Percentiles rank a stretch among this genome's conserved stretches.
phyloP scores from a whole-genome alignment of 176 grass and related monocot species.

The Olyra latifolia region DNA sequence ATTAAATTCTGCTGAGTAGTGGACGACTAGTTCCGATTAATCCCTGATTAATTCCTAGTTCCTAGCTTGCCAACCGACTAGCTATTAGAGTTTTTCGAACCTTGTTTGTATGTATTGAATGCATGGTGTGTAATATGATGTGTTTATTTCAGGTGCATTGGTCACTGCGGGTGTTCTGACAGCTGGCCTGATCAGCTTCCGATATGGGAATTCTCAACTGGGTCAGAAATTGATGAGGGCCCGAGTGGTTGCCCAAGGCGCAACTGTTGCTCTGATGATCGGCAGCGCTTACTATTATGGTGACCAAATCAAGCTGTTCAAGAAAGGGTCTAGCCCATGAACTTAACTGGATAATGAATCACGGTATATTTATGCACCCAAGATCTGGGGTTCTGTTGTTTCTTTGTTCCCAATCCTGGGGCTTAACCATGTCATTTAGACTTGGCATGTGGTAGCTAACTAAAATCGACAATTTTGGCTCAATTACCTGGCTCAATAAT shows the following conservation, averaged over 20 bases:
- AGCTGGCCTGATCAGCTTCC: conserved; percentile 84
- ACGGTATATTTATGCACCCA: neutral
- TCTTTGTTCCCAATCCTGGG: neutral
- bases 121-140: neutral
- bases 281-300: conserved; percentile 88
- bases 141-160: conserved; percentile 64
- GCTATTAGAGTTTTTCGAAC: too few relatives aligned
- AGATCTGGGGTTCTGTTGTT: neutral
- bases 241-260: conserved; percentile 74
- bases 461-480: conserved; percentile 3
- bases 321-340: conserved; percentile 58
- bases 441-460: conserved; percentile 28
- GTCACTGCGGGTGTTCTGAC: conserved; percentile 90
- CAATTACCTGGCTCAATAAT: neutral
- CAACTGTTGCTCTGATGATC: conserved; percentile 88
- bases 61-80: too few relatives aligned
- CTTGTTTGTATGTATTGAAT: neutral
- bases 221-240: conserved; percentile 95
- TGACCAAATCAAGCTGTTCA: conserved; percentile 74
- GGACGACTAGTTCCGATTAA: too few relatives aligned
- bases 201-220: conserved; percentile 79
- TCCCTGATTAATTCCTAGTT: too few relatives aligned
- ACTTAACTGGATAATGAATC: conserved; percentile 1
- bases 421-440: conserved; percentile 22
- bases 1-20: too few relatives aligned